Evolutionary conservation across 768 basidiomycete genomes (phyloP).

Genomic region (Auricularia auricula-judae): DNA sequence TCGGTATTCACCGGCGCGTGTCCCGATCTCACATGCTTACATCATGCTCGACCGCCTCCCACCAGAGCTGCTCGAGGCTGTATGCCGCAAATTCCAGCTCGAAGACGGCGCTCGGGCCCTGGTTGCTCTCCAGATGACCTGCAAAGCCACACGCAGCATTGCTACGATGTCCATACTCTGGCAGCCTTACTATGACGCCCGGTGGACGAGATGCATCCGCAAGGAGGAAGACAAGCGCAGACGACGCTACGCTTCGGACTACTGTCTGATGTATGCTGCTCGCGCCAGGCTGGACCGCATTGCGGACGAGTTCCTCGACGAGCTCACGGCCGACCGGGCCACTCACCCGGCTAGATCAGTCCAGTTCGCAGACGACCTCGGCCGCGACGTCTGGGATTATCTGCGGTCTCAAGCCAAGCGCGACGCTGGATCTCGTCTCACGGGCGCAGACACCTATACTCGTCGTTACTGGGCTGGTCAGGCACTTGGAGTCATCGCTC

Average conservation of each 20-base stretch:
- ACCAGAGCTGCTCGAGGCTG: background rate
- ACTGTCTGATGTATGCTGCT: slow-evolving; percentile 27
- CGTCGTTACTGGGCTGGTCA: slow-evolving; percentile 40
- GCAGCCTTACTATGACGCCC: slow-evolving; percentile 39
- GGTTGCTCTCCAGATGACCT: background rate
- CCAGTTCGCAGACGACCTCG: slow-evolving; percentile 26
- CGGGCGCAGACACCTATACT: slow-evolving; percentile 18
- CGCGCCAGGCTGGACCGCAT: slow-evolving; percentile 33
- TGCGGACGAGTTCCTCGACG: slow-evolving; percentile 30
- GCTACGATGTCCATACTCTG: slow-evolving; percentile 26
- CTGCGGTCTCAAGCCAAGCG: background rate
- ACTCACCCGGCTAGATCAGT: slow-evolving; percentile 29
- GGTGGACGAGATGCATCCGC: slow-evolving; percentile 32
- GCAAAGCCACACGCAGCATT: background rate
- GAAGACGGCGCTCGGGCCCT: background rate
- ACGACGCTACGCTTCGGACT: background rate
- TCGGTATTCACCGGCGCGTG: background rate
- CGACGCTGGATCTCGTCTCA: background rate
- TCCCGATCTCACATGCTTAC: background rate
- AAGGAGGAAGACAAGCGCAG: slow-evolving; percentile 26
- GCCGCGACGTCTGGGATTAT: slow-evolving; percentile 47
- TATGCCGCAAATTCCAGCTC: background rate
- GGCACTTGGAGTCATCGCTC: slow-evolving; percentile 33
- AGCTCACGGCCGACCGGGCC: slow-evolving; percentile 17
- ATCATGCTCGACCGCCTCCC: background rate